Evolutionary conservation across 192 early-diverging fungal genomes (phyloP), one percentile per base, ranked within the genome.

Genomic region (Gaertneriomyces semiglobifer): DNA sequence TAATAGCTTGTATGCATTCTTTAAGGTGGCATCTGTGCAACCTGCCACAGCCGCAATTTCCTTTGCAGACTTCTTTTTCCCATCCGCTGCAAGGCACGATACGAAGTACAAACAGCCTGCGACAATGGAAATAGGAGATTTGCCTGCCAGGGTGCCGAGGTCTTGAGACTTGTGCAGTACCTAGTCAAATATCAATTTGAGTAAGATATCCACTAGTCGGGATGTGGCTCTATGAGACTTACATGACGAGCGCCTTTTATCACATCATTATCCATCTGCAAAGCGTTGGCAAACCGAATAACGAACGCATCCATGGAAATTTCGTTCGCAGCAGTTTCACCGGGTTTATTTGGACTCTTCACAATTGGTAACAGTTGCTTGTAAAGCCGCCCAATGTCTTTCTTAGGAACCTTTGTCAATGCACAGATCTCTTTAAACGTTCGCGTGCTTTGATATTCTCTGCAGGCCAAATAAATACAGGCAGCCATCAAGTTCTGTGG

Each of bases 351-450:
- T 33, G 25, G 25, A 33, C 25, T 33, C 25, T 33, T 33, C 48
- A 63, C 12, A 11, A 57, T 7, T 16, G 42, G 9, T 61, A 71
- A 65, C 19, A 92, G 53, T 2, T 81, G 63, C 71, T 91, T 91
- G 75, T 84, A 92, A 50, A 86, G 88, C 44, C 93, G 80, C 3
- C 94, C 93, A 76, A 96, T 94, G 52, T 95, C 94, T 68, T 93
- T 95, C 69, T 94, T 94, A 33, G 92, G 88, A 11, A 99, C 93
- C 38, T 88, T 84, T 0, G 93, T 95, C 58, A 93, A 63, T 3
- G 89, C 87, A 64, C 89, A 92, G 55, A 97, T 93, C 74, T 99
- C 95, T 69, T 93, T 92, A 73, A 96, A 95, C 4, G 96, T 95
- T 64, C 96, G 85, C 6, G 87, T 88, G 1, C 90, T 88, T 39